Evolutionary conservation across 1,284 basidiomycete species (phyloP), one percentile per base, ranked within the genome.

Genomic region (Xerocomus amazonicus): DNA sequence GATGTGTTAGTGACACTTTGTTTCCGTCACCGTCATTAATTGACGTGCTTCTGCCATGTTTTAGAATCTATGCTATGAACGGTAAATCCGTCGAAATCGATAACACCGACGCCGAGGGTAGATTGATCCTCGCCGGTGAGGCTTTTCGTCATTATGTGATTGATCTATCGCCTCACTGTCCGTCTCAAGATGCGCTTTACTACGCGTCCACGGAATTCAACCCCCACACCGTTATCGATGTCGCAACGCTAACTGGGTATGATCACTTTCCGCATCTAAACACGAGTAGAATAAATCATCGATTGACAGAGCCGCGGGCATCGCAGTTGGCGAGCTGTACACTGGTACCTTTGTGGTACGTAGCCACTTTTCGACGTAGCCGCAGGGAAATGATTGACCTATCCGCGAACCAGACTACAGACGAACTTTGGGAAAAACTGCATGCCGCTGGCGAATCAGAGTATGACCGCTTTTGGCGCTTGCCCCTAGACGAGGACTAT

Each of bases 61-160:
- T 8, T 60, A 90, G 91, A 47, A 67, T 94, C 54, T 87, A 90
- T 57, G 87, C 90, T 6, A 91, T 91, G 83, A 93, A 92, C 63
- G 91, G 92, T 36, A 91, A 92, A 68, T 84, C 86, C 0, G 79
- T 95, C 31, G 90, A 94, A 65, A 80, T 94, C 34, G 90, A 93
- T 70, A 93, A 93, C 70, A 93, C 91, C 0, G 91, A 93, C 63
- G 90, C 90, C 4, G 90, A 92, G 64, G 92, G 92, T 16, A 83
- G 92, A 27, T 74, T 95, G 19, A 75, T 94, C 19, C 77, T 90
- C 33, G 77, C 87, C 43, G 83, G 83, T 84, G 48, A 35, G 74
- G 57, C 33, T 35, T 19, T 9, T 47, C 12, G 23, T 38, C 17
- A 7, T 19, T 47, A 13, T 13, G 19, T 36, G n/a, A 31, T 40